phyloP scores from a whole-genome alignment of 176 grass and related monocot genomes.

The Alloteropsis semialata region DNA sequence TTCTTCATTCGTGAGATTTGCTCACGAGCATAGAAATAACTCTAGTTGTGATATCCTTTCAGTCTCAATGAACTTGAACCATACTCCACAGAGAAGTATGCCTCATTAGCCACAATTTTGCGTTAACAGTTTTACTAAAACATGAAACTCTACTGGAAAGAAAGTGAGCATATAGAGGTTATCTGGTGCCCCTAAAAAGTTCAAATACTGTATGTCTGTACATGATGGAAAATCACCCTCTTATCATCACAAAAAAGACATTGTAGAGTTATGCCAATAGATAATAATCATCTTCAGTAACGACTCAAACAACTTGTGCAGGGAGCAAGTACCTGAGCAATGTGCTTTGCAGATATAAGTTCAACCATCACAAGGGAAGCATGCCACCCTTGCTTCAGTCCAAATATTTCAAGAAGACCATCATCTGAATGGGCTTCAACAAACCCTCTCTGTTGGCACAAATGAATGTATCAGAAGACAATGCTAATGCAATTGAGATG shows the following conservation, averaged over 20 bases:
- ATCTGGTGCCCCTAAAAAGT: background rate
- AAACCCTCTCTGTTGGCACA: constrained; percentile 78
- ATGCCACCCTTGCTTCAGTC: constrained; percentile 99
- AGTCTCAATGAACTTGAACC: background rate
- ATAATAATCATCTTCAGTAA: background rate
- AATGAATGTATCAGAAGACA: constrained; percentile 11
- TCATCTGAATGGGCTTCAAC: constrained; percentile 90
- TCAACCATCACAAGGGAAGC: constrained; percentile 99
- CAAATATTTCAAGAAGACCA: constrained; percentile 98
- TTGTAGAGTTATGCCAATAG: background rate
- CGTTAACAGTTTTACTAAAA: background rate
- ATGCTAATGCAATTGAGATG: background rate
- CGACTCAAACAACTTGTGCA: background rate
- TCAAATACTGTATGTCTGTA: background rate
- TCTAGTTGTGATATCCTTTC: background rate
- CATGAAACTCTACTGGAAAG: background rate
- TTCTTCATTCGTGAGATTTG: background rate
- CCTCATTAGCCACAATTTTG: background rate
- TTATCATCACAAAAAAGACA: background rate
- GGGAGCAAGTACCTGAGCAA: constrained; percentile 67
- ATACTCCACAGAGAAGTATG: background rate
- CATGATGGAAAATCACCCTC: background rate
- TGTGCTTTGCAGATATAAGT: constrained; percentile 99
- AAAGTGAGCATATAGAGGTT: constrained; percentile 1
- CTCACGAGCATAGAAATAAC: background rate